Evolutionary conservation across 257 asterid genomes (phyloP).

Genomic region (Solanum etuberosum): DNA sequence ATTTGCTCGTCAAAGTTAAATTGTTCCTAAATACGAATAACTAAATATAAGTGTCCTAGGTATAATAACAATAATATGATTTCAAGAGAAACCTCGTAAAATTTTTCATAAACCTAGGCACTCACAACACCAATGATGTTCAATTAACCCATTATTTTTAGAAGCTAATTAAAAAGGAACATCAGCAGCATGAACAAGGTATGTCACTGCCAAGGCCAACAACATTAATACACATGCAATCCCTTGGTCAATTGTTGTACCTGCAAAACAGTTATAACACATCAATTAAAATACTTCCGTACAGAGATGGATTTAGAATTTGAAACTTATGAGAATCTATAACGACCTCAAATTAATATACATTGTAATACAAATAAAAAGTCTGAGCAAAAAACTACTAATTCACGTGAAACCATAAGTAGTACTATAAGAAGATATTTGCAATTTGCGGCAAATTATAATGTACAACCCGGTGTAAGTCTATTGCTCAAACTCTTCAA

Average conservation of each 20-base stretch:
- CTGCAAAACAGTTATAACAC: conserved; percentile 1
- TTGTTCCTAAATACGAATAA: neutral
- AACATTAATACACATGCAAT: conserved; percentile 44
- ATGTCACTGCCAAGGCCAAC: conserved; percentile 50
- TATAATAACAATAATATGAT: neutral
- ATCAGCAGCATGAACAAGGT: conserved; percentile 47
- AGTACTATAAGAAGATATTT: neutral
- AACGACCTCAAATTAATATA: neutral
- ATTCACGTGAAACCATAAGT: neutral
- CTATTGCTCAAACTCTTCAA: neutral
- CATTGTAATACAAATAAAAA: neutral
- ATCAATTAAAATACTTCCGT: neutral
- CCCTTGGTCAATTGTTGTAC: conserved; percentile 52
- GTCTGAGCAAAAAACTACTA: neutral
- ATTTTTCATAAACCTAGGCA: neutral
- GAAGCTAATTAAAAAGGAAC: conserved; percentile 18
- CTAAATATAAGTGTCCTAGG: neutral
- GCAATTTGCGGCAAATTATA: neutral
- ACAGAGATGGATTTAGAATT: accelerated
- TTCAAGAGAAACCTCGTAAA: neutral
- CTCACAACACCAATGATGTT: neutral
- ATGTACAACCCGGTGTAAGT: neutral
- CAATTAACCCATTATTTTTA: neutral
- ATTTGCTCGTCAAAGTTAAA: neutral
- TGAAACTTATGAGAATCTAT: neutral